Base-by-base conservation (phyloP, 2,329 filamentous ascomycete species). In the Claviceps humidiphila region DNA sequence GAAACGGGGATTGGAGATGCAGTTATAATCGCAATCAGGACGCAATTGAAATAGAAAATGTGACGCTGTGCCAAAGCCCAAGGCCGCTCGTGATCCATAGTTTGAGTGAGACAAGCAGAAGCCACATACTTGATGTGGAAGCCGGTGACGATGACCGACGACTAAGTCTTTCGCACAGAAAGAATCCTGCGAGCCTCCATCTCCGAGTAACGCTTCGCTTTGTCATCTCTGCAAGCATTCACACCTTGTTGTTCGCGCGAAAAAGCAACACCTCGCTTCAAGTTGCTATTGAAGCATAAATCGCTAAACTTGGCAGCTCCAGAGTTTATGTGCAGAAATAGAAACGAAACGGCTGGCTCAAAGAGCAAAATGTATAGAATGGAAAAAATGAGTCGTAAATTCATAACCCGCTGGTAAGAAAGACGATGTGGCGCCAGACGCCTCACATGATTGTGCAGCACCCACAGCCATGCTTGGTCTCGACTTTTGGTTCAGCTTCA, bases 361-460 rank as follows among this genome's bases (percentile, higher is more conserved):
- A 43, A 5, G 41, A 43, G 17, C 41, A 43, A 43, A 45, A 17
- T 38, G 46, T 26, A 8, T 22, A 34, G 4, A 41, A 38, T 20
- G 38, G 37, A 14, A 41, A 51, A 50, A 51, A 30, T 44, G 17
- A 53, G 14, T 53, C 52, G 48, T 53, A 53, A 53, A 49, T 34
- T 66, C 64, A 58, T 66, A 59, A 61, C 57, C 57, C 38, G 44
- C 40, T 37, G 51, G 20, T 40, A 6, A 41, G 37, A 14, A 39
- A 24, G 17, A 20, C 34, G 5, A 40, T 22, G 42, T 9, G 13
- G 14, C 44, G 51, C 16, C 13, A 17, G 38, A 13, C 16, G 22
- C 13, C 20, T 67, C 64, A 77, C 74, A 77, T 77, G 56, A 77
- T 66, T 49, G 74, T 64, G 57, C 74, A 77, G 65, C 74, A 77